These are phyloP conservation scores for Candida silvatica DNA, from an alignment of 805 yeast species.

Conservation along the genomic window DNA sequence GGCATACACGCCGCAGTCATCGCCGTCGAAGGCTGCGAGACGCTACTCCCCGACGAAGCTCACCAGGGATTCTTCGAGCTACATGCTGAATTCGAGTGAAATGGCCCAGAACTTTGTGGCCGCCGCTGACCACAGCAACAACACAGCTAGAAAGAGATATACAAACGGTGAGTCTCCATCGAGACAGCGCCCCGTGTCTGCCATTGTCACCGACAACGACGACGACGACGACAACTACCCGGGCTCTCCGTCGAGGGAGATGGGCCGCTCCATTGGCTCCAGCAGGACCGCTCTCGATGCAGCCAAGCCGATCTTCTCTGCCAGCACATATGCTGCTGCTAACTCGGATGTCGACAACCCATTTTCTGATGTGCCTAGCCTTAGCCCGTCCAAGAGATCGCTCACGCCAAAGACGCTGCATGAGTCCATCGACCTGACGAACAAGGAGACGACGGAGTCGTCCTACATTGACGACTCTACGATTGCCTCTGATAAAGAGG, in stretches of 20 bases:
- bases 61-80: conserved; percentile 19
- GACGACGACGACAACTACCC: conserved; percentile 24
- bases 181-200: conserved; percentile 42
- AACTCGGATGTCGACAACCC: conserved; percentile 22
- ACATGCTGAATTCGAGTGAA: conserved; percentile 21
- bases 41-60: conserved; percentile 35
- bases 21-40: conserved; percentile 28
- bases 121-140: conserved; percentile 26
- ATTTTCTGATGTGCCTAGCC: conserved; percentile 16
- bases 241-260: conserved; percentile 18
- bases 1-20: conserved; percentile 19
- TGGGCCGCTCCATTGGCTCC: conserved; percentile 28
- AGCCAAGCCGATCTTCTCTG: conserved; percentile 60
- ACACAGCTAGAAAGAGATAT: conserved; percentile 57
- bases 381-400: conserved; percentile 17
- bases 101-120: conserved; percentile 29
- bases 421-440: conserved; percentile 10
- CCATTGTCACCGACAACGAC: conserved; percentile 39
- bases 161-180: conserved; percentile 68
- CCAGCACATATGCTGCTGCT: conserved; percentile 56
- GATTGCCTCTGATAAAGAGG: conserved; percentile 5
- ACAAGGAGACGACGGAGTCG: conserved; percentile 8
- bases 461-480: conserved; percentile 16
- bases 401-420: conserved; percentile 11
- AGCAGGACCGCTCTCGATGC: conserved; percentile 40